A percentile compares a stretch with the other conserved stretches of the same genome.
phyloP scores from a whole-genome alignment of 108 stramenopile genomes.

The Discostella pseudostelligera region DNA sequence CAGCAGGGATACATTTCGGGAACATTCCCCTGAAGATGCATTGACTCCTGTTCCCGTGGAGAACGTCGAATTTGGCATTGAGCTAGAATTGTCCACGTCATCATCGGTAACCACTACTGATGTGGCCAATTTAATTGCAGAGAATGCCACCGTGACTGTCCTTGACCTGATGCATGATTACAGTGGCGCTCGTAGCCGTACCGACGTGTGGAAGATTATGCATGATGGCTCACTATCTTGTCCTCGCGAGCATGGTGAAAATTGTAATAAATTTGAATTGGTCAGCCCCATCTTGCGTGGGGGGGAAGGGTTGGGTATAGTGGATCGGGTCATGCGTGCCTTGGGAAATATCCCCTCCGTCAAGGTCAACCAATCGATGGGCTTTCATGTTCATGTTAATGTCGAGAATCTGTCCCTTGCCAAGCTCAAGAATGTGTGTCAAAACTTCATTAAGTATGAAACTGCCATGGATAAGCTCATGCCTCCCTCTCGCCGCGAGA shows the following conservation, averaged over 20 bases:
- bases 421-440: conserved; percentile 55
- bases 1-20: conserved; percentile 12
- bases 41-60: conserved; percentile 9
- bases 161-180: neutral
- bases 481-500: conserved; percentile 55
- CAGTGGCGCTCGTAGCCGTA: neutral
- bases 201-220: conserved; percentile 41
- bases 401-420: conserved; percentile 18
- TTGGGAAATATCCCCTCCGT: conserved; percentile 17
- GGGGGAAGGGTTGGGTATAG: conserved; percentile 37
- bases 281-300: conserved; percentile 48
- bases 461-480: conserved; percentile 52
- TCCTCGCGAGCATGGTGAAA: conserved; percentile 8
- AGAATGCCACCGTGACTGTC: neutral
- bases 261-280: conserved; percentile 52
- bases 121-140: conserved; percentile 9
- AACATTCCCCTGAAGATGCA: conserved; percentile 4
- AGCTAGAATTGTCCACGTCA: conserved; percentile 41
- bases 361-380: conserved; percentile 53
- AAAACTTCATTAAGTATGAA: conserved; percentile 65
- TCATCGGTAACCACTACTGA: neutral
- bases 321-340: conserved; percentile 21
- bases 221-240: conserved; percentile 37
- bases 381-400: conserved; percentile 65
- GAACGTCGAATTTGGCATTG: conserved; percentile 36